phyloP scores from a whole-genome alignment of 306 rosid genomes.

The Astragalus membranaceus region DNA sequence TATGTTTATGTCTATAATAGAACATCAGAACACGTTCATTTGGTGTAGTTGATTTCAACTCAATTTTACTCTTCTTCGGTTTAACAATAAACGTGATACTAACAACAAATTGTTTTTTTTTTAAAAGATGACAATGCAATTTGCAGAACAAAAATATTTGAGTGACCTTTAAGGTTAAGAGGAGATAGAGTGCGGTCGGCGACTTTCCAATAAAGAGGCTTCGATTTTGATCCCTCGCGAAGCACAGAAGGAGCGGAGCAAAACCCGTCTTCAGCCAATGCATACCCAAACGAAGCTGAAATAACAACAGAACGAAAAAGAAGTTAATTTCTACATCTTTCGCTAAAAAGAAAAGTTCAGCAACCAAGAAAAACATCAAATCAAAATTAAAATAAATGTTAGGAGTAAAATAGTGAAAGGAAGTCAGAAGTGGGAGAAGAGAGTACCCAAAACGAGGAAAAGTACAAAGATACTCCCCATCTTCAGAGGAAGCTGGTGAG shows the following conservation, averaged over 20 bases:
- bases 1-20: not conserved
- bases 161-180: slow-evolving; percentile 65
- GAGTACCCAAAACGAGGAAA: slow-evolving; percentile 29
- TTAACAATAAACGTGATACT: not conserved
- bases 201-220: slow-evolving; percentile 59
- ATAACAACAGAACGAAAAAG: not conserved
- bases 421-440: not conserved
- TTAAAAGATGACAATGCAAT: not conserved
- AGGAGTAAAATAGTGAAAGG: not conserved
- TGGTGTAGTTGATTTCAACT: not conserved
- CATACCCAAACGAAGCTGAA: slow-evolving; percentile 50
- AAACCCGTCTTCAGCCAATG: slow-evolving; percentile 46
- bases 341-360: not conserved
- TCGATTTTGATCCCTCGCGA: slow-evolving; percentile 28
- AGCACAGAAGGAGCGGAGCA: slow-evolving; percentile 64
- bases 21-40: not conserved
- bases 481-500: not conserved
- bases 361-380: not conserved
- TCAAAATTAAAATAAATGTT: no score
- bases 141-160: not conserved
- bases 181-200: slow-evolving; percentile 71
- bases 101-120: not conserved
- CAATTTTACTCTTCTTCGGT: no score
- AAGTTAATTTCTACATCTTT: not conserved
- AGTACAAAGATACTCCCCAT: slow-evolving; percentile 23